Evolutionary conservation across 2,329 filamentous ascomycete species (phyloP).

Genomic region (Calonectria pteridis): DNA sequence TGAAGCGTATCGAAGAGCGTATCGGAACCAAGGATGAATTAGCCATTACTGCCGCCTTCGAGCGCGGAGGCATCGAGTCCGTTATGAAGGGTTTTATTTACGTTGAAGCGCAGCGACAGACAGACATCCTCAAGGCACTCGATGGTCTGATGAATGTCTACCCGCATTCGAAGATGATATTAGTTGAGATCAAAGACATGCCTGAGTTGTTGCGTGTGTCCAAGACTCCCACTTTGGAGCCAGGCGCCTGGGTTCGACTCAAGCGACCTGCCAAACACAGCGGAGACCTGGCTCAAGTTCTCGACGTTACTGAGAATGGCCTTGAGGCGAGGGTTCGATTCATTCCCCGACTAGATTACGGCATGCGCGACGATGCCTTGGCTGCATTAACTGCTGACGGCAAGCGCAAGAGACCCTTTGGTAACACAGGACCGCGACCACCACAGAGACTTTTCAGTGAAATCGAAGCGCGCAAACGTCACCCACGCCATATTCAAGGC

Average conservation of each 20-base stretch:
- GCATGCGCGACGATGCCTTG: slow-evolving; percentile 80
- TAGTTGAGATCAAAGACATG: slow-evolving; percentile 97
- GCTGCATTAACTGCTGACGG: slow-evolving; percentile 63
- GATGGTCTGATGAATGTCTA: slow-evolving; percentile 92
- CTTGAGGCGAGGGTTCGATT: slow-evolving; percentile 88
- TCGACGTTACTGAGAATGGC: slow-evolving; percentile 93
- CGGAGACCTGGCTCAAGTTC: slow-evolving; percentile 90
- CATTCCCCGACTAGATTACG: slow-evolving; percentile 93
- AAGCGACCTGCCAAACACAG: slow-evolving; percentile 84
- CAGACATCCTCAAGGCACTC: slow-evolving; percentile 85
- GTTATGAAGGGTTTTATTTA: slow-evolving; percentile 96
- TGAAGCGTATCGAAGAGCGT: slow-evolving; percentile 88
- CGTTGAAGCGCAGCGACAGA: slow-evolving; percentile 88
- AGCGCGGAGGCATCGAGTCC: slow-evolving; percentile 81
- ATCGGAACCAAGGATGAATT: slow-evolving; percentile 82
- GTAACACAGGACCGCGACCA: slow-evolving; percentile 74
- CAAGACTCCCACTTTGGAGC: slow-evolving; percentile 86
- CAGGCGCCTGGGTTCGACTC: slow-evolving; percentile 92
- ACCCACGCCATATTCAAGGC: slow-evolving; percentile 71
- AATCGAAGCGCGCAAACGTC: slow-evolving; percentile 88
- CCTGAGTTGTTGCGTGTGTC: slow-evolving; percentile 92
- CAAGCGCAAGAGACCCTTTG: slow-evolving; percentile 83
- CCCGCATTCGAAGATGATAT: slow-evolving; percentile 84
- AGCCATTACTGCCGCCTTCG: slow-evolving; percentile 90
- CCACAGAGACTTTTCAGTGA: slow-evolving; percentile 95